Conservation (phyloP, 345 rosid genomes). For the Gossypium herbaceum region DNA sequence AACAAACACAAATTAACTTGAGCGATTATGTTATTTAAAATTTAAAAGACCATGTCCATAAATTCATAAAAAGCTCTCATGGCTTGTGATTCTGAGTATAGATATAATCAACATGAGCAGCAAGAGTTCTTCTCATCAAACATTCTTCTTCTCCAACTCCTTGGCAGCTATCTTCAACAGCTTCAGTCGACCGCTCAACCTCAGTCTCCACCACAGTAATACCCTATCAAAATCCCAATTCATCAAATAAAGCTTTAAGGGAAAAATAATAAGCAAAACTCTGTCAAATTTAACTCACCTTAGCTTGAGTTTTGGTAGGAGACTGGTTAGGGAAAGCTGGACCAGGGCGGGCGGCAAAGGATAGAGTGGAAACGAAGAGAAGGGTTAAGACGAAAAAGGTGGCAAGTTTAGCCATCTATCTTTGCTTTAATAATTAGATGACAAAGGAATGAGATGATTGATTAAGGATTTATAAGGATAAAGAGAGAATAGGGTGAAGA, state of each 20-base stretch:
- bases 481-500: conserved; percentile 10
- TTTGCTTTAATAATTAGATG: neutral
- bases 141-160: conserved; percentile 52
- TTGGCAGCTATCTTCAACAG: conserved; percentile 40
- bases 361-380: conserved; percentile 39
- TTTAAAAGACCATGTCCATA: neutral
- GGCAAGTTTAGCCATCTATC: conserved; percentile 33
- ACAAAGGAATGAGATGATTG: neutral
- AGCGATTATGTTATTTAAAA: neutral
- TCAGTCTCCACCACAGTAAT: neutral
- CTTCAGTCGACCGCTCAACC: conserved; percentile 7
- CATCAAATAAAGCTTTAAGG: neutral
- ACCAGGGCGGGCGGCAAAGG: conserved; percentile 39
- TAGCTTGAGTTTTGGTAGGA: conserved; percentile 21
- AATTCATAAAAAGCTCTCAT: conserved; percentile 1
- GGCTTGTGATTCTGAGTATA: conserved; percentile 50
- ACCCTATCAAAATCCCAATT: conserved; percentile 7
- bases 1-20: neutral
- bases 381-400: conserved; percentile 37
- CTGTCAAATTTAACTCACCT: conserved; percentile 27
- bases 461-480: neutral
- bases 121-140: conserved; percentile 45
- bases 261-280: neutral
- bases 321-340: conserved; percentile 30
- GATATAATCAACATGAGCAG: conserved; percentile 54